Percentiles rank a stretch among this genome's conserved stretches.
Evolutionary conservation across 1,284 basidiomycete species (phyloP).

Genomic region (Fistulinella cinereoalba): DNA sequence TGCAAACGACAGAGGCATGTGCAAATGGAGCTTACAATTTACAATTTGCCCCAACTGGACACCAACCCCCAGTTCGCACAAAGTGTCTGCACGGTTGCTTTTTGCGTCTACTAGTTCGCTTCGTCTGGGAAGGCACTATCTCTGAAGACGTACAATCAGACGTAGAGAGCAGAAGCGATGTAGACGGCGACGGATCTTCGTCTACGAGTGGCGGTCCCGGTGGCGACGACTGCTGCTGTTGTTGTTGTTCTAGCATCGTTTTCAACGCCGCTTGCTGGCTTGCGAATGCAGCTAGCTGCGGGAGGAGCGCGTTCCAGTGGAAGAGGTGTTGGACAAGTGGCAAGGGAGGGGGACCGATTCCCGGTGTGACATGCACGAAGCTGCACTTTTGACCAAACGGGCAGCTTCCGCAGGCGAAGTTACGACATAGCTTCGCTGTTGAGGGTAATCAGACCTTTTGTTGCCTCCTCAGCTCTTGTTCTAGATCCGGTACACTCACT

Average conservation of each 20-base stretch:
- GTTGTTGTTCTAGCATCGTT: conserved; percentile 1
- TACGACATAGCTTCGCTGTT: conserved; percentile 32
- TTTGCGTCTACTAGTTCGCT: conserved; percentile 25
- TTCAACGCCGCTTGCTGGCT: conserved; percentile 1
- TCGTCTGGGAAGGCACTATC: conserved; percentile 3
- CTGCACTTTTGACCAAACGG: conserved; percentile 29
- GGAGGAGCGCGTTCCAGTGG: conserved; percentile 16
- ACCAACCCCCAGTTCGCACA: conserved; percentile 43
- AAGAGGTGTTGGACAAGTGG: conserved; percentile 13
- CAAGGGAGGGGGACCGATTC: conserved; percentile 6
- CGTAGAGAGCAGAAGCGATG: conserved; percentile 24
- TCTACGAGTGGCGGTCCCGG: conserved; percentile 14
- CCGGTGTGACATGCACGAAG: conserved; percentile 29
- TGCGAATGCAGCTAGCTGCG: conserved; percentile 18
- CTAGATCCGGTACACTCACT: conserved; percentile 23
- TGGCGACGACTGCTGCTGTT: not conserved
- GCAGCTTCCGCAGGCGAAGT: conserved; percentile 27
- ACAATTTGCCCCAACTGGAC: conserved; percentile 43
- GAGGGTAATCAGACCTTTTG: conserved; percentile 2
- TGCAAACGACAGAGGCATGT: not conserved
- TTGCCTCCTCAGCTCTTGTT: not conserved
- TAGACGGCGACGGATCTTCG: conserved; percentile 12
- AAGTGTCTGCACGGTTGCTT: conserved; percentile 44
- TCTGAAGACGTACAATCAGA: conserved; percentile 20
- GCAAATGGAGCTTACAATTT: conserved; percentile 39